A percentile compares a stretch with the other conserved stretches of the same genome.
phyloP scores from a whole-genome alignment of 108 stramenopile species.

The Nannochloropsis gaditana region DNA sequence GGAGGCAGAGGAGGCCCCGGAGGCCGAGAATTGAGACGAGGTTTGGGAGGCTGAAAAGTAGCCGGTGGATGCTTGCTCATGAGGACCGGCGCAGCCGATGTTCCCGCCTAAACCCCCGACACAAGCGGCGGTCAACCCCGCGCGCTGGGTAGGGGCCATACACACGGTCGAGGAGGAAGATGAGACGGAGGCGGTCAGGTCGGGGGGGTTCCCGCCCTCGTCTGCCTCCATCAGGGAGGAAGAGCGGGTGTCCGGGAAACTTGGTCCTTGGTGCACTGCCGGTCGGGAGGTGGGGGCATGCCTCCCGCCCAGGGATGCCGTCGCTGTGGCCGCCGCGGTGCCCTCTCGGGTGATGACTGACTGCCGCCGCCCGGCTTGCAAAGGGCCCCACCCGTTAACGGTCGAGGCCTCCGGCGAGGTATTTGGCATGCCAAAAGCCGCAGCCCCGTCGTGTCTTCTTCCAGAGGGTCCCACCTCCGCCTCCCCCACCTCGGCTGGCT shows the following conservation, averaged over 20 bases:
- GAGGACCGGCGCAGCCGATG: neutral
- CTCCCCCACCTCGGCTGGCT: neutral
- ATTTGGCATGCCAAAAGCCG: neutral
- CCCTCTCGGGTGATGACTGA: neutral
- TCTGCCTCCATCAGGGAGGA: neutral
- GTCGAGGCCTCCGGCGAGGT: neutral
- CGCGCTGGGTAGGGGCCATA: neutral
- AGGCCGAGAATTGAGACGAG: neutral
- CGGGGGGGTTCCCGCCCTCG: neutral
- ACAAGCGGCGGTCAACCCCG: neutral
- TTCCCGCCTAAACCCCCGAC: neutral
- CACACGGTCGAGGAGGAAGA: neutral
- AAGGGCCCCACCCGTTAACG: neutral
- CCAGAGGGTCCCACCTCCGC: neutral
- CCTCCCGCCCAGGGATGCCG: neutral
- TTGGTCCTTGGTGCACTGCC: neutral
- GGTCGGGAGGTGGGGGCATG: neutral
- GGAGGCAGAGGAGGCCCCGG: neutral
- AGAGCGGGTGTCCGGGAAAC: neutral
- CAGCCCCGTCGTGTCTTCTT: neutral
- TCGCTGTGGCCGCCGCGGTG: neutral
- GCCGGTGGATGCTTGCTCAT: neutral
- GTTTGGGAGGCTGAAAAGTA: neutral
- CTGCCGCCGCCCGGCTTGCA: neutral
- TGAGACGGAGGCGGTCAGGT: slow-evolving; percentile 1